These are phyloP conservation scores for Geranium incanum DNA, from an alignment of 441 rosid species.

Conservation along the genomic window DNA sequence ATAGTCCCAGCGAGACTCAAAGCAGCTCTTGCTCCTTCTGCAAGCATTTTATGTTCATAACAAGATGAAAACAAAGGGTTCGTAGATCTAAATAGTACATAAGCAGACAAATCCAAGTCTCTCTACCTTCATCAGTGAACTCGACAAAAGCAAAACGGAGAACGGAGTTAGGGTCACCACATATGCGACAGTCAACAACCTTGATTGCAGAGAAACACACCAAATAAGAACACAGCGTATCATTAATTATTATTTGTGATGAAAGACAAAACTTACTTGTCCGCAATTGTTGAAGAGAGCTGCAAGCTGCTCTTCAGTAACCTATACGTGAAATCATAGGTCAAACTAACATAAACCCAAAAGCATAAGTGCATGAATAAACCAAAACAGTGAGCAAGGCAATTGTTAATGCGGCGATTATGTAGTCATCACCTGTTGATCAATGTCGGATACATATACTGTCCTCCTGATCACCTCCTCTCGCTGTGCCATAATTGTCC, in stretches of 20 bases:
- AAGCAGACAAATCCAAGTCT: no score
- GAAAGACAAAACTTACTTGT: conserved; percentile 36
- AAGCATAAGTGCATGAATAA: conserved; percentile 2
- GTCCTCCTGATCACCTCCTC: neutral
- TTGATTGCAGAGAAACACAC: conserved; percentile 14
- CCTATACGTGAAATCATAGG: conserved; percentile 31
- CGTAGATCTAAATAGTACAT: no score
- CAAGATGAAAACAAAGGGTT: no score
- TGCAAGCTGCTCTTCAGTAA: conserved; percentile 95
- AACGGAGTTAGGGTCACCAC: conserved; percentile 94
- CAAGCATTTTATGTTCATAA: no score
- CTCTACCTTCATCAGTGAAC: conserved; percentile 77
- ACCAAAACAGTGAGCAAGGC: conserved; percentile 4
- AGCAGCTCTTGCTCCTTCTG: no score
- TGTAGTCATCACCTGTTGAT: conserved; percentile 52
- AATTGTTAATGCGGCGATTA: no score
- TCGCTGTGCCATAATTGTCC: no score
- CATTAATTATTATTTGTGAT: no score
- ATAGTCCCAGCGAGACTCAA: no score
- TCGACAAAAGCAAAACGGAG: conserved; percentile 93
- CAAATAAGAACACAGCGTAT: no score
- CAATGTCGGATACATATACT: conserved; percentile 32
- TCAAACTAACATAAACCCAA: neutral
- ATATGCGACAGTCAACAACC: conserved; percentile 96
- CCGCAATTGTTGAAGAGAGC: conserved; percentile 74